Evolutionary conservation across 1,284 basidiomycete genomes (phyloP), one percentile per base, ranked within the genome.

Genomic region (Salmacisia buchloeana): DNA sequence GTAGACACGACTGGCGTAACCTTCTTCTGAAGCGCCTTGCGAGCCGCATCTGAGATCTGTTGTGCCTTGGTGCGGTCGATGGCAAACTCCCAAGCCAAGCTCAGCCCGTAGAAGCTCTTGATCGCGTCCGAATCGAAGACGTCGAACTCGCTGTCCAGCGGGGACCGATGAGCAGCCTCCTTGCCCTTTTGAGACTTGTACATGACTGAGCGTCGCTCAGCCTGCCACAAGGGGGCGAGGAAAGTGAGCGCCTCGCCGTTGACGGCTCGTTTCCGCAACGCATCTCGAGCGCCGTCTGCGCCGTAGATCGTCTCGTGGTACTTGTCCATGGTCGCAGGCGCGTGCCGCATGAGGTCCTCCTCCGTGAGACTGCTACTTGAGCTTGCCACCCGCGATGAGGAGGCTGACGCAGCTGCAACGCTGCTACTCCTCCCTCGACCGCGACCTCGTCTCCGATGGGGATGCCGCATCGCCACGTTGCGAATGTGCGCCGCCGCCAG

Each of bases 51-150:
- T 21, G 18, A 43, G 18, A 43, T 43, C 41, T 15, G 7, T 21
- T 43, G 12, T 9, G 41, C 49, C 15, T 12, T 7, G 23, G 31
- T 31, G 49, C 49, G 27, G 27, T 54, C 29, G 49, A 54, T 54
- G 25, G 49, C 29, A 29, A 54, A 54, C 29, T 54, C 49, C 49
- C 49, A 54, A 6, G 49, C 49, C 13, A 54, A 31, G 34, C 49
- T 31, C 9, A 33, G 25, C 9, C 49, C 49, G 15, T 54, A 33
- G 27, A 54, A 31, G 29, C 29, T 31, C 21, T 31, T 54, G 29
- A 33, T 3, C 1, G 49, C 49, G 21, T 54, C 21, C 29, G n/a
- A n/a, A n/a, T n/a, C n/a, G n/a, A n/a, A n/a, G n/a, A n/a, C n/a
- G n/a, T n/a, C n/a, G n/a, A 33, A 12, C 34, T 54, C 49, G 29